A percentile compares a stretch with the other conserved stretches of the same genome.
phyloP scores from a whole-genome alignment of 2,329 filamentous ascomycete genomes.

The Arachnomyces sp. region DNA sequence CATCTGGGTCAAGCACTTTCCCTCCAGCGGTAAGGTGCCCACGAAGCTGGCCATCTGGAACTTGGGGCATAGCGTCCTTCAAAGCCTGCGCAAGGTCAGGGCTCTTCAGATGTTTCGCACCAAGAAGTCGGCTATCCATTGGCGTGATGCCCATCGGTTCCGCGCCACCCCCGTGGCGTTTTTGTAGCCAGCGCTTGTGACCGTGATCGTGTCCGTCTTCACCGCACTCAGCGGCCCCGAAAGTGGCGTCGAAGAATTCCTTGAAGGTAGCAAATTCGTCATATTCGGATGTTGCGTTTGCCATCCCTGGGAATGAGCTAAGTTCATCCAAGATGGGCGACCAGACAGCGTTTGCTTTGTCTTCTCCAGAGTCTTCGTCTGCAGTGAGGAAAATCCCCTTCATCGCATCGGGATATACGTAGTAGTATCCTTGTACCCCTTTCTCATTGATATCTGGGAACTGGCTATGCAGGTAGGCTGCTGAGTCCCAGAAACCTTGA shows the following conservation, averaged over 20 bases:
- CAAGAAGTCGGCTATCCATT: slow-evolving; percentile 3
- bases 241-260: not conserved
- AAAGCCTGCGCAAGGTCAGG: slow-evolving; percentile 2
- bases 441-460: slow-evolving; percentile 9
- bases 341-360: not conserved
- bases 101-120: slow-evolving; percentile 5
- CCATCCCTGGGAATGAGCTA: slow-evolving; percentile 1
- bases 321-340: slow-evolving; percentile 1
- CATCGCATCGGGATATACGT: slow-evolving; percentile 8
- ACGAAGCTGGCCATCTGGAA: slow-evolving; percentile 2
- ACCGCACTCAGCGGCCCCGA: not conserved
- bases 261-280: not conserved
- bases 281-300: not conserved
- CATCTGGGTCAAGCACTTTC: no score
- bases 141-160: slow-evolving; percentile 2
- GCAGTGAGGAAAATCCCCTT: slow-evolving; percentile 2
- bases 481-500: slow-evolving; percentile 8
- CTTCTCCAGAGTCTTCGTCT: slow-evolving; percentile 1
- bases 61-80: slow-evolving; percentile 4
- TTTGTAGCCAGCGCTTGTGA: not conserved
- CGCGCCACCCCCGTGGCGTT: not conserved
- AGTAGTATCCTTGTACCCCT: slow-evolving; percentile 12
- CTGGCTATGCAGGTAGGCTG: slow-evolving; percentile 10
- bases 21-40: not conserved
- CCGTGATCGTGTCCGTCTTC: slow-evolving; percentile 2